These are phyloP conservation scores for Zygosaccharomyces bailii DNA, from an alignment of 805 yeast genomes.

Conservation along the genomic window DNA sequence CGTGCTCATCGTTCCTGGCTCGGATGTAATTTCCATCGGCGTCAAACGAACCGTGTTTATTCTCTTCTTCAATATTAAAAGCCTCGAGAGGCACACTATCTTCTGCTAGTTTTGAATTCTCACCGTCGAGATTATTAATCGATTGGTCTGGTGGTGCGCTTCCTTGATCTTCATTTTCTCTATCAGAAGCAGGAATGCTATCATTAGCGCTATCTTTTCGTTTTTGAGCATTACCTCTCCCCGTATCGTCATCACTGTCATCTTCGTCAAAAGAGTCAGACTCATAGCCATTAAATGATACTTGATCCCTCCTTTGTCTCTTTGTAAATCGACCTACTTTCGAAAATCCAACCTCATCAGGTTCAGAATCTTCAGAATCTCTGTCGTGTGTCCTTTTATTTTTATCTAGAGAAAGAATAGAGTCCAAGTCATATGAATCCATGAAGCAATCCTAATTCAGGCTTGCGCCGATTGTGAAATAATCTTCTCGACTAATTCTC, in stretches of 20 bases:
- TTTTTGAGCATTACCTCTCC: no score
- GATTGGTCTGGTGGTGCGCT: slow-evolving; percentile 2
- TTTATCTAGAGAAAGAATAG: neutral
- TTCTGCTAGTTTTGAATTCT: slow-evolving; percentile 5
- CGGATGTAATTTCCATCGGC: slow-evolving; percentile 48
- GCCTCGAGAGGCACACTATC: slow-evolving; percentile 44
- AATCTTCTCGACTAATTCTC: no score
- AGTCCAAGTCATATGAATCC: neutral
- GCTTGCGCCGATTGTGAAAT: no score
- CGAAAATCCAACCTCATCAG: slow-evolving; percentile 7
- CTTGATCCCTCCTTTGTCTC: slow-evolving; percentile 8
- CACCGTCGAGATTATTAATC: slow-evolving; percentile 27
- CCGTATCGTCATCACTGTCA: slow-evolving; percentile 10
- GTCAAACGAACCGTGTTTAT: slow-evolving; percentile 49
- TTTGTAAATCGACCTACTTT: slow-evolving; percentile 5
- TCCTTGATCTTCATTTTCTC: neutral
- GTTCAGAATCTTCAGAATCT: slow-evolving; percentile 1
- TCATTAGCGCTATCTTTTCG: no score
- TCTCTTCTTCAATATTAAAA: slow-evolving; percentile 49
- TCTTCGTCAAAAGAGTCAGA: slow-evolving; percentile 16
- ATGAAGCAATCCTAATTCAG: no score
- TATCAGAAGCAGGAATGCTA: no score
- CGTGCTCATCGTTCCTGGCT: slow-evolving; percentile 32
- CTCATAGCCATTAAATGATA: slow-evolving; percentile 7
- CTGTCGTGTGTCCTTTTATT: neutral